Conservation (phyloP, 306 rosid genomes). For the Hylodesmum podocarpum region DNA sequence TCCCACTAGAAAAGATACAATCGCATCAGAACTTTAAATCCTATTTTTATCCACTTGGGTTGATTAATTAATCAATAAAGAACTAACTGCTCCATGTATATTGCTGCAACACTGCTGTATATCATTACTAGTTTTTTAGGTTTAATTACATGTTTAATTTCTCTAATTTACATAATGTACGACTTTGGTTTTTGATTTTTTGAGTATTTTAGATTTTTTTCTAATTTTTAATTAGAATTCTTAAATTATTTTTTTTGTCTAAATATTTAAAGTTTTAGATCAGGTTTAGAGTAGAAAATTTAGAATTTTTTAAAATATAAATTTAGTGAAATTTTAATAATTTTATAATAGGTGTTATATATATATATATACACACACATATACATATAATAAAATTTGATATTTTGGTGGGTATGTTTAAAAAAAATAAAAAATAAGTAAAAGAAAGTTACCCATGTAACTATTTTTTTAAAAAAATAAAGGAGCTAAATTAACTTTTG, state of each 20-base stretch:
- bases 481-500: neutral
- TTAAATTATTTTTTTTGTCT: neutral
- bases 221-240: neutral
- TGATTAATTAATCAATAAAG: neutral
- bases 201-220: neutral
- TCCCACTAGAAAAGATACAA: neutral
- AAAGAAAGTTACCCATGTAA: neutral
- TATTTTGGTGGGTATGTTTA: neutral
- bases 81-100: neutral
- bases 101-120: neutral
- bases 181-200: neutral
- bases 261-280: too few relatives aligned
- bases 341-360: too few relatives aligned
- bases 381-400: neutral
- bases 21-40: neutral
- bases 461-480: neutral
- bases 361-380: too few relatives aligned
- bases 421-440: neutral
- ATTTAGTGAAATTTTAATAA: too few relatives aligned
- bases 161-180: neutral
- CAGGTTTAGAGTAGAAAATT: too few relatives aligned
- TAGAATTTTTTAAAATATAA: neutral
- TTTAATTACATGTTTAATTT: neutral
- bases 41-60: neutral
- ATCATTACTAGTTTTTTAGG: neutral